phyloP scores from a whole-genome alignment of 108 stramenopile species.

The Cyclotella choctawhatcheeana region DNA sequence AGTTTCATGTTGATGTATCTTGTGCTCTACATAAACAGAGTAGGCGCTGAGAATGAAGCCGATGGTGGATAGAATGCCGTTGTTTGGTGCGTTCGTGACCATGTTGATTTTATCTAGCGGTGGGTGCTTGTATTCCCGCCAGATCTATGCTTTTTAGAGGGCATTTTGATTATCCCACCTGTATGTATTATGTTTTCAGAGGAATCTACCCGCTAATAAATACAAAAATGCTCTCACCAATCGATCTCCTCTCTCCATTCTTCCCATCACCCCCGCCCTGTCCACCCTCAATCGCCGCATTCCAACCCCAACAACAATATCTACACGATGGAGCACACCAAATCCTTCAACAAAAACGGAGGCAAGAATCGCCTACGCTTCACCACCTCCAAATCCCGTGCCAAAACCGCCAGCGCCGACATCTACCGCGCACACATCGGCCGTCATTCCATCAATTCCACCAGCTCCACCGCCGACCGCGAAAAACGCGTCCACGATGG shows the following conservation, averaged over 20 bases:
- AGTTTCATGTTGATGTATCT: constrained; percentile 38
- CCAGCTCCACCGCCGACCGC: constrained; percentile 66
- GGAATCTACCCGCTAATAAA: too few species aligned
- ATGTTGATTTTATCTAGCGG: constrained; percentile 11
- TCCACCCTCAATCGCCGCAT: not conserved
- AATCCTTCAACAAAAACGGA: constrained; percentile 67
- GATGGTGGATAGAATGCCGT: constrained; percentile 38
- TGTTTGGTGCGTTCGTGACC: constrained; percentile 35
- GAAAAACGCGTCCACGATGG: constrained; percentile 79
- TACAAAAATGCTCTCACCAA: too few species aligned
- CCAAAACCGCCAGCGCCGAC: constrained; percentile 81
- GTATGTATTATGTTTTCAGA: too few species aligned
- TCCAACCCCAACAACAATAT: not conserved
- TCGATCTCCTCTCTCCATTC: too few species aligned
- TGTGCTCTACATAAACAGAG: constrained; percentile 82
- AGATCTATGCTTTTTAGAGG: too few species aligned
- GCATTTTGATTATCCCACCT: too few species aligned
- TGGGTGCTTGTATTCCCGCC: too few species aligned
- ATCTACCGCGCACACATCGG: constrained; percentile 80
- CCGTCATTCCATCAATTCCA: constrained; percentile 51
- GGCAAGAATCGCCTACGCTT: constrained; percentile 81
- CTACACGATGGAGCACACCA: constrained; percentile 55
- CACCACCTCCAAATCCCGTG: constrained; percentile 67
- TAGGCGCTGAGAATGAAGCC: constrained; percentile 74
- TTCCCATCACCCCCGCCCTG: too few species aligned